Conservation (phyloP, 352 stramenopile genomes). For the Globisporangium spinosum region DNA sequence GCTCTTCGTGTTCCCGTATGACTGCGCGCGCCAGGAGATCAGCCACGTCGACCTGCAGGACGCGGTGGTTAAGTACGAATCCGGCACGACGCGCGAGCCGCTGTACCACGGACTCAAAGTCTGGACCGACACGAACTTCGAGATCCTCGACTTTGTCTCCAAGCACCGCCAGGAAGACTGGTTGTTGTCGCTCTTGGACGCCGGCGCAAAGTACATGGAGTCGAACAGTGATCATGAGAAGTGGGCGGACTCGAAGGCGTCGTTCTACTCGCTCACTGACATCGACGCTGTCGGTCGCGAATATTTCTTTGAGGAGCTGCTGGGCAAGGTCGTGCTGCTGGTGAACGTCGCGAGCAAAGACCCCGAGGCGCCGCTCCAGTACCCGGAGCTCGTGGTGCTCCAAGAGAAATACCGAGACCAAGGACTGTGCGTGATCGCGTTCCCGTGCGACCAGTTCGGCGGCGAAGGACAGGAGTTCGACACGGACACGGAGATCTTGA, state of each 20-base stretch:
- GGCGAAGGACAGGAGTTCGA: conserved; percentile 56
- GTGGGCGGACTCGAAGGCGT: conserved; percentile 10
- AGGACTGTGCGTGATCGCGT: conserved; percentile 54
- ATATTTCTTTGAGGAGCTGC: conserved; percentile 21
- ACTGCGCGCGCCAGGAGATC: conserved; percentile 18
- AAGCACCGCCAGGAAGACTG: conserved; percentile 18
- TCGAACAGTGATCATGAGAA: not conserved
- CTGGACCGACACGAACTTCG: conserved; percentile 11
- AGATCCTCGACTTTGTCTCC: conserved; percentile 18
- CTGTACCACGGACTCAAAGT: conserved; percentile 16
- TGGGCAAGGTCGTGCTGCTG: conserved; percentile 55
- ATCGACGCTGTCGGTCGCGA: conserved; percentile 11
- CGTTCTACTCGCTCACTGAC: conserved; percentile 18
- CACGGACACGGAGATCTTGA: conserved; percentile 28
- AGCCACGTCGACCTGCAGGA: conserved; percentile 15
- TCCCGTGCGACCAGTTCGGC: conserved; percentile 80
- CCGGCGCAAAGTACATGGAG: conserved; percentile 18
- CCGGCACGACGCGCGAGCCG: not conserved
- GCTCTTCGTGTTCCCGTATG: conserved; percentile 17
- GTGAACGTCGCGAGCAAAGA: conserved; percentile 82
- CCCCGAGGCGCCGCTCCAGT: conserved; percentile 68
- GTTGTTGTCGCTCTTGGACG: conserved; percentile 18
- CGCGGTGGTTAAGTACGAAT: conserved; percentile 19
- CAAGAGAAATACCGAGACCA: conserved; percentile 36
- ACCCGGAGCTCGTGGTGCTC: conserved; percentile 67